A percentile compares a stretch with the other conserved stretches of the same genome.
Conservation (phyloP, 352 stramenopile genomes). For the Phytophthora ramorum region DNA sequence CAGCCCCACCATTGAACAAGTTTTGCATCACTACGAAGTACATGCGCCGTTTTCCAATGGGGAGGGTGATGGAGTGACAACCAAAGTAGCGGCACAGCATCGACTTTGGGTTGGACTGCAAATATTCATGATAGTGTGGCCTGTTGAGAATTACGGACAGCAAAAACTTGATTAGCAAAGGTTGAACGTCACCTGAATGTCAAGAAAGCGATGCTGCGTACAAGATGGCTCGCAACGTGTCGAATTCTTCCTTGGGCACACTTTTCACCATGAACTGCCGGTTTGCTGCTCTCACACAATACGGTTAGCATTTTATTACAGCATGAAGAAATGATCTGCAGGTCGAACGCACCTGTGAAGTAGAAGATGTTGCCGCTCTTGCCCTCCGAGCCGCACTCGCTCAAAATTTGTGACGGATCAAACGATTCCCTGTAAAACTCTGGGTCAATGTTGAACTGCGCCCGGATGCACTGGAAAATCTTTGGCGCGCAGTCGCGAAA, state of each 20-base stretch:
- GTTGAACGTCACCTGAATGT: neutral
- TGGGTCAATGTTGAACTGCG: conserved; percentile 77
- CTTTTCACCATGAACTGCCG: conserved; percentile 91
- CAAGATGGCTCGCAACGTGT: conserved; percentile 82
- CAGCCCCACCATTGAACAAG: conserved; percentile 78
- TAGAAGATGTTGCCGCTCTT: conserved; percentile 91
- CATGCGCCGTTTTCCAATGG: conserved; percentile 85
- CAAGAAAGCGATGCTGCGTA: conserved; percentile 29
- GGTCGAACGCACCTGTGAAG: conserved; percentile 60
- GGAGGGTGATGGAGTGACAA: conserved; percentile 86
- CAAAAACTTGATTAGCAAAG: neutral
- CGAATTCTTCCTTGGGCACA: conserved; percentile 86
- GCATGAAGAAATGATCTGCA: neutral
- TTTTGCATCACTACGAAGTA: conserved; percentile 92
- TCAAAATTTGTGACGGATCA: conserved; percentile 70
- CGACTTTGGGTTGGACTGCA: conserved; percentile 76
- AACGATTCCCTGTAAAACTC: conserved; percentile 83
- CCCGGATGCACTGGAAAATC: conserved; percentile 80
- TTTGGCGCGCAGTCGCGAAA: conserved; percentile 83
- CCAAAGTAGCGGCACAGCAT: conserved; percentile 86
- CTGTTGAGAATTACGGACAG: conserved; percentile 22
- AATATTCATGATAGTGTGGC: conserved; percentile 82
- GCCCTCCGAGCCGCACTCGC: conserved; percentile 81
- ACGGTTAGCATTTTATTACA: conserved; percentile 3
- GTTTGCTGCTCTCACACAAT: conserved; percentile 53